Conservation (phyloP, 768 basidiomycete genomes). For the Dendrothele bispora region DNA sequence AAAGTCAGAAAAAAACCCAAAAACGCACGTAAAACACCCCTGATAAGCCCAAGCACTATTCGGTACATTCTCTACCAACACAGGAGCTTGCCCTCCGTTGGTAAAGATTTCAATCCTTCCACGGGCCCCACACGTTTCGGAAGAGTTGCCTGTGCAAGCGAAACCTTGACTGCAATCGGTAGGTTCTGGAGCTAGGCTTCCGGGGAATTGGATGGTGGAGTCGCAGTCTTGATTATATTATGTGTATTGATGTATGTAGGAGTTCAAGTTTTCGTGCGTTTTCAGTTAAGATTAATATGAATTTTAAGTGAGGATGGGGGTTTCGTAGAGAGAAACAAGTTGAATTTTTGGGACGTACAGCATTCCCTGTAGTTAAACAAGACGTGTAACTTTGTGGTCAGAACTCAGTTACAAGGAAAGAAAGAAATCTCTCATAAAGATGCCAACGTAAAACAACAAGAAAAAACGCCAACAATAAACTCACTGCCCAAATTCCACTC, state of each 20-base stretch:
- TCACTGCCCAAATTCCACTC: constrained; percentile 60
- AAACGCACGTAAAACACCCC: constrained; percentile 61
- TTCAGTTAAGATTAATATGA: too few species aligned
- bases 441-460: too few species aligned
- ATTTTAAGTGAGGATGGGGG: too few species aligned
- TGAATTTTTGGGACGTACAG: constrained; percentile 31
- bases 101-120: constrained; percentile 53
- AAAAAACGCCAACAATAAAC: constrained; percentile 12
- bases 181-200: constrained; percentile 37
- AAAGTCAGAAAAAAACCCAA: not conserved
- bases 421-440: too few species aligned
- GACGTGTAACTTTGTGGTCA: too few species aligned
- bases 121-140: constrained; percentile 56
- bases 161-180: constrained; percentile 53
- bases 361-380: constrained; percentile 43
- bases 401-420: too few species aligned
- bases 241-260: too few species aligned
- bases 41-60: constrained; percentile 51
- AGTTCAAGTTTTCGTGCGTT: too few species aligned
- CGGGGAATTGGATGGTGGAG: constrained; percentile 50
- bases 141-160: constrained; percentile 52
- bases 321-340: too few species aligned
- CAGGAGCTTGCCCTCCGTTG: constrained; percentile 50
- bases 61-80: constrained; percentile 47
- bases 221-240: constrained; percentile 70